Conservation (phyloP, 1,284 basidiomycete genomes). For the Ganoderma meredithae region DNA sequence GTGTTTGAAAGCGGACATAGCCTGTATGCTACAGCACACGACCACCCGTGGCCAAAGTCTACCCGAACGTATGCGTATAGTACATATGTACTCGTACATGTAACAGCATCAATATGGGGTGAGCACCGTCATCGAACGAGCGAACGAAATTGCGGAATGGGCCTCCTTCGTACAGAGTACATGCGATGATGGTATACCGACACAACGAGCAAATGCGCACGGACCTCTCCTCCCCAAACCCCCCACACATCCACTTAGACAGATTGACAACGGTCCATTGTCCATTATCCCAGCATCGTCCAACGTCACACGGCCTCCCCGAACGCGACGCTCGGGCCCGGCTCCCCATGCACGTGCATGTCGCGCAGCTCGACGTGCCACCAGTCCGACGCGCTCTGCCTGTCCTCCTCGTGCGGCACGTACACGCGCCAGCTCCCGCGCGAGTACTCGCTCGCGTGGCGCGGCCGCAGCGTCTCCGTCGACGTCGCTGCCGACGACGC, state of each 20-base stretch:
- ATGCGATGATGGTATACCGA: not conserved
- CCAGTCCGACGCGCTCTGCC: slow-evolving; percentile 25
- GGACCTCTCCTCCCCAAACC: not conserved
- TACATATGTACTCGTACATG: not conserved
- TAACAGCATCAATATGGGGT: not conserved
- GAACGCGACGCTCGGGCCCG: not conserved
- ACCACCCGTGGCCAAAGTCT: slow-evolving; percentile 2
- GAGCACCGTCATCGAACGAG: not conserved
- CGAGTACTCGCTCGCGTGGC: slow-evolving; percentile 15
- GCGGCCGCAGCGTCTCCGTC: slow-evolving; percentile 19
- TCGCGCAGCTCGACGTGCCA: slow-evolving; percentile 35
- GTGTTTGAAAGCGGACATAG: not conserved
- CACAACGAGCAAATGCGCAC: no score
- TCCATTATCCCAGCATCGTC: no score
- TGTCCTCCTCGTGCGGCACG: slow-evolving; percentile 16
- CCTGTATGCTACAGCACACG: slow-evolving; percentile 6
- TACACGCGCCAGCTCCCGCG: slow-evolving; percentile 13
- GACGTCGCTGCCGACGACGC: slow-evolving; percentile 17
- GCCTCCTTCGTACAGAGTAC: not conserved
- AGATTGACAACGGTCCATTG: no score
- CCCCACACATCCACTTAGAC: no score
- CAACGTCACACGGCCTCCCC: slow-evolving; percentile 14
- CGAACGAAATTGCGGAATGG: not conserved
- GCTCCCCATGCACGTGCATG: slow-evolving; percentile 29
- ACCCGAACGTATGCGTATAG: not conserved